Base-by-base conservation (phyloP, 2,329 filamentous ascomycete species). In the Fusarium dimerum region DNA sequence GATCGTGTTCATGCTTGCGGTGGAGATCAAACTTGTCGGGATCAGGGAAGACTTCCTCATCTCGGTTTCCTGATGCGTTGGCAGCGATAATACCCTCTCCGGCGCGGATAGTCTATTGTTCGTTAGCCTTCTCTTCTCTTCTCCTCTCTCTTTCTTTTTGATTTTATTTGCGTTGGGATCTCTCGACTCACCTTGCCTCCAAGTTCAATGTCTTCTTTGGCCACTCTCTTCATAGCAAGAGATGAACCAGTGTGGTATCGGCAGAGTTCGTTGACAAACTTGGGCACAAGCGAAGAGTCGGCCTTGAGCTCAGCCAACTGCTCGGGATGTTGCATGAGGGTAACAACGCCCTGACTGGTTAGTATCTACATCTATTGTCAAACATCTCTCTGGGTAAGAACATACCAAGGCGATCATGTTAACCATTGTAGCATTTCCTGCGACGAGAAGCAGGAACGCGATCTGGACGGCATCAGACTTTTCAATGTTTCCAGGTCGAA, bases 381-480 rank as follows among this genome's bases (percentile, higher is more conserved):
- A 3, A 4, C 16, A 0, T 18, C 9, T 34, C 11, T 15, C 2
- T 42, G 29, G 12, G 20, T 1, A 7, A 15, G 2, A 3, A 48
- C 65, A n/a, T 51, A 74, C 75, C 32, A 79, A 66, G 1, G 71
- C 68, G 50, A 80, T 79, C 73, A 77, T 80, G 59, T 74, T 79
- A 5, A 80, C 73, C 73, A 80, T 77, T 1, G 78, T 79, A 0
- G 78, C 78, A 38, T 80, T 81, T 2, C 78, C 78, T 0, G 78
- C 77, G 2, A 79, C 77, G 2, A 81, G 71, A 6, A 80, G 66
- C 8, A 81, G 63, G 36, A 80, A 80, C 0, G 77, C 75, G 43
- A 80, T 77, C 50, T 78, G 75, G 1, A 79, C 68, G 1, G 72
- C 71, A 39, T 77, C 75, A 1, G 70, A 64, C 55, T 71, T 75